phyloP scores from a whole-genome alignment of 495 filamentous ascomycete genomes.

The Pseudoneurospora amorphoporcata region DNA sequence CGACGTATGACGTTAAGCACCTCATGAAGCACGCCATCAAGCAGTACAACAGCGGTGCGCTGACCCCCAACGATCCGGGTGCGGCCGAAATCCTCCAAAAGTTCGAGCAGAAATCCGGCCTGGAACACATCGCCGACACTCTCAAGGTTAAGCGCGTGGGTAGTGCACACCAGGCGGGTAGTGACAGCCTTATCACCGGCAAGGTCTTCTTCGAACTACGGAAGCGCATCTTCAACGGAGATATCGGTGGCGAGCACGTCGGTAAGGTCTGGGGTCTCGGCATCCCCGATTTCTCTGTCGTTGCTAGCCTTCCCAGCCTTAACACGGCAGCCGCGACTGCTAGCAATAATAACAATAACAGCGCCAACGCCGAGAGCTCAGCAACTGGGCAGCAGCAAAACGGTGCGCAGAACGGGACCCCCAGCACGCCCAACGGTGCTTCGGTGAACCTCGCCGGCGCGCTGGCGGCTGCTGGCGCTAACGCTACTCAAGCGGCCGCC shows the following conservation, averaged over 20 bases:
- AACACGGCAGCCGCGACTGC: neutral
- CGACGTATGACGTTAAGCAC: conserved; percentile 92
- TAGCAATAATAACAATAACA: neutral
- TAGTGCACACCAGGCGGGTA: conserved; percentile 79
- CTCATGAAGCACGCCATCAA: conserved; percentile 67
- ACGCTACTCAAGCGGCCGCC: neutral
- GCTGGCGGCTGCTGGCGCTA: conserved; percentile 38
- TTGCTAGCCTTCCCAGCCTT: conserved; percentile 31
- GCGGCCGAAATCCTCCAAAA: conserved; percentile 61
- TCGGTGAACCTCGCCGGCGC: conserved; percentile 46
- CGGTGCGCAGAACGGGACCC: conserved; percentile 46
- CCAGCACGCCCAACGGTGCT: conserved; percentile 60
- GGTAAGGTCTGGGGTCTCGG: conserved; percentile 82
- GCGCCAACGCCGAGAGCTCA: conserved; percentile 7
- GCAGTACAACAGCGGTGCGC: conserved; percentile 54
- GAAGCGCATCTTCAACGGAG: conserved; percentile 74
- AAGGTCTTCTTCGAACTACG: conserved; percentile 86
- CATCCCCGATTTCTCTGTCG: conserved; percentile 44
- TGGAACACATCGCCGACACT: conserved; percentile 89
- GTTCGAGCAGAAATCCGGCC: conserved; percentile 74
- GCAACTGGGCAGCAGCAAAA: conserved; percentile 19
- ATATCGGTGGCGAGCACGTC: conserved; percentile 63
- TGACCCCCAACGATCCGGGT: conserved; percentile 52
- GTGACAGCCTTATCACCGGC: conserved; percentile 83
- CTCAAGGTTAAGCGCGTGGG: conserved; percentile 82